Conservation (phyloP, 164 flowering plant genomes). For the Magnolia changhungtana region DNA sequence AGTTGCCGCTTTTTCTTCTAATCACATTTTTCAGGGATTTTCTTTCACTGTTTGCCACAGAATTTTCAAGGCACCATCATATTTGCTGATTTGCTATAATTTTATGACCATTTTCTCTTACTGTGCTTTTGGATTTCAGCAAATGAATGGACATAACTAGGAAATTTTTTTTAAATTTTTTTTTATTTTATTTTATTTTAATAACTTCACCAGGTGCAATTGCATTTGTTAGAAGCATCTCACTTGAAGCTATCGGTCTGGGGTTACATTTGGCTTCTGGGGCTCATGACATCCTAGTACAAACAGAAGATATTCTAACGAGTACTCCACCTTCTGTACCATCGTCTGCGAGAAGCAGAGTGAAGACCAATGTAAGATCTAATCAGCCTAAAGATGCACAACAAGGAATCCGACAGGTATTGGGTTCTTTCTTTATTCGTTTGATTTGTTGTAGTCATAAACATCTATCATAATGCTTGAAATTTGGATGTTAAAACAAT, state of each 20-base stretch:
- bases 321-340: constrained; percentile 61
- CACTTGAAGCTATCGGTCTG: constrained; percentile 91
- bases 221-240: constrained; percentile 91
- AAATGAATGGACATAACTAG: neutral
- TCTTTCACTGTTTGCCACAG: no score
- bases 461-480: neutral
- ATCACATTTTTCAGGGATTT: no score
- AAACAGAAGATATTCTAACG: constrained; percentile 73
- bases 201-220: constrained; percentile 52
- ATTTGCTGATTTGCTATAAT: neutral
- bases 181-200: no score
- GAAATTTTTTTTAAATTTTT: neutral
- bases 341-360: constrained; percentile 31
- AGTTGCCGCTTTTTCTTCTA: no score
- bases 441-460: neutral
- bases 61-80: no score
- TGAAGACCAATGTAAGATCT: constrained; percentile 45
- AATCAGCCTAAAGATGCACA: constrained; percentile 86
- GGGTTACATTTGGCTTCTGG: constrained; percentile 97
- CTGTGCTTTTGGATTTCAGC: neutral
- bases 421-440: neutral
- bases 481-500: neutral
- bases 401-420: constrained; percentile 82
- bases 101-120: no score
- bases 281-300: constrained; percentile 81